Evolutionary conservation across 208 protist species (phyloP).

Genomic region (Phytomonas sp.): DNA sequence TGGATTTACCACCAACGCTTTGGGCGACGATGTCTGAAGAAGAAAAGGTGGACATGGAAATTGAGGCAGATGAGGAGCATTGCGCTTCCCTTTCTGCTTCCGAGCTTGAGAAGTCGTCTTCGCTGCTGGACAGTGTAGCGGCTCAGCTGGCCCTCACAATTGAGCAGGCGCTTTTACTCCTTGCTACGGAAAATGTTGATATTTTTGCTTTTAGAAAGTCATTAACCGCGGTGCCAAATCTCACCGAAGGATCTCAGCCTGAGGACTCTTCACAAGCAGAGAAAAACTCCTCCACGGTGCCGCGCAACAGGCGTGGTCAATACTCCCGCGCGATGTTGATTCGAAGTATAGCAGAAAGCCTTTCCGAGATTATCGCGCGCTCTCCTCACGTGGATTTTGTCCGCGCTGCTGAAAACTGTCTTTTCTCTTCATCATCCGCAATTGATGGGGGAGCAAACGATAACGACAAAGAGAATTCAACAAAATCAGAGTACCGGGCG

Average conservation of each 20-base stretch:
- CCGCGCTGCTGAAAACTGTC: slow-evolving; percentile 41
- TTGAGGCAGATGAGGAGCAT: not conserved
- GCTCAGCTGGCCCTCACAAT: slow-evolving; percentile 28
- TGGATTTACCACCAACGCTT: slow-evolving; percentile 21
- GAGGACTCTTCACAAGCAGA: not conserved
- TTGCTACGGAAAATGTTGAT: slow-evolving; percentile 41
- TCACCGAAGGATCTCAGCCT: not conserved
- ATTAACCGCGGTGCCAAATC: not conserved
- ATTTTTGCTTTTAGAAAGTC: slow-evolving; percentile 21
- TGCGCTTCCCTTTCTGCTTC: not conserved
- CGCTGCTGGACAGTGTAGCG: not conserved
- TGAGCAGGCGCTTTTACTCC: slow-evolving; percentile 24
- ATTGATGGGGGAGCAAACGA: not conserved
- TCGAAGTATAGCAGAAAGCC: slow-evolving; percentile 55
- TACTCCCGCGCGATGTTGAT: slow-evolving; percentile 15
- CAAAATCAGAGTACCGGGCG: not conserved
- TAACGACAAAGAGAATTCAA: not conserved
- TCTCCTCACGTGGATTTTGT: slow-evolving; percentile 42
- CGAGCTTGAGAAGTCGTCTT: not conserved
- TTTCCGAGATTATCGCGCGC: slow-evolving; percentile 37
- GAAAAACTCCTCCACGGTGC: not conserved
- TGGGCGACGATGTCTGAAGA: not conserved
- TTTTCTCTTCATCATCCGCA: slow-evolving; percentile 16
- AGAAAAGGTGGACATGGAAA: not conserved
- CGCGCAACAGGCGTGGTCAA: slow-evolving; percentile 2